Conservation (phyloP, 2,329 filamentous ascomycete genomes). For the Capronia coronata region DNA sequence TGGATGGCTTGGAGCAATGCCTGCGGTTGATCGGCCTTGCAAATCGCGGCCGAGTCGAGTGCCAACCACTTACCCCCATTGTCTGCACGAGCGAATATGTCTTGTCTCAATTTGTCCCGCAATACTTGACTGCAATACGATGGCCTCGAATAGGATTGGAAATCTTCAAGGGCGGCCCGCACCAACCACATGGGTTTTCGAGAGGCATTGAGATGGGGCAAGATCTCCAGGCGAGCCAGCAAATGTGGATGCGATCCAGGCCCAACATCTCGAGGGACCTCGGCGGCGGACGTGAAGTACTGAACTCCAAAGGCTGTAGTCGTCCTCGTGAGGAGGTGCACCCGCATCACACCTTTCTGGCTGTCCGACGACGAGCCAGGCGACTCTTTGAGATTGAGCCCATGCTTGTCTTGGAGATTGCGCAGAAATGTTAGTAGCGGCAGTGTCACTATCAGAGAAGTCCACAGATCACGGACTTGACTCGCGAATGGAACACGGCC, state of each 20-base stretch:
- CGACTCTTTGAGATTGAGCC: not conserved
- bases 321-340: conserved; percentile 23
- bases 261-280: conserved; percentile 10
- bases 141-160: conserved; percentile 24
- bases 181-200: conserved; percentile 24
- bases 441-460: conserved; percentile 36
- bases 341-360: conserved; percentile 10
- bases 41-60: conserved; percentile 24
- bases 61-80: conserved; percentile 20
- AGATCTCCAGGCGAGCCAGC: conserved; percentile 26
- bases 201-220: conserved; percentile 14
- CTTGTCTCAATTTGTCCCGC: conserved; percentile 20
- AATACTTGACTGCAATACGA: conserved; percentile 22
- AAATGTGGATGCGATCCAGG: conserved; percentile 15
- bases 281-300: conserved; percentile 19
- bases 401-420: conserved; percentile 19
- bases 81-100: conserved; percentile 20
- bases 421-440: conserved; percentile 39
- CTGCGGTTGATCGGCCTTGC: conserved; percentile 20
- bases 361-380: not conserved
- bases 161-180: conserved; percentile 26
- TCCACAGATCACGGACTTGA: conserved; percentile 20
- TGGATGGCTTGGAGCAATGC: conserved; percentile 23
- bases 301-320: conserved; percentile 22
- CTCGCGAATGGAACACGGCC: conserved; percentile 13